Conservation (phyloP, 768 basidiomycete genomes). For the Termitomyces sp. region DNA sequence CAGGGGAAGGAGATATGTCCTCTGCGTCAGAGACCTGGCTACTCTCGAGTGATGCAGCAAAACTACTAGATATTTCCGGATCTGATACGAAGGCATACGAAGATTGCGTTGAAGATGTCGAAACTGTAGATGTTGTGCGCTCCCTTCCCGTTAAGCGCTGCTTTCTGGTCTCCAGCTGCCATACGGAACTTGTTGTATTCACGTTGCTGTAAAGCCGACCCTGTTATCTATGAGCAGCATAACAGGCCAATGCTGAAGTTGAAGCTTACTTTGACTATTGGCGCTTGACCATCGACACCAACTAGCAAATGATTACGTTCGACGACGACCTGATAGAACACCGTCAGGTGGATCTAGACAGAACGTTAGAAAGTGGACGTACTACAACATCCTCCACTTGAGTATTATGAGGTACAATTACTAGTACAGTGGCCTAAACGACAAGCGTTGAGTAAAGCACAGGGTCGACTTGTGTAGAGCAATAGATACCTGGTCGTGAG, state of each 20-base stretch:
- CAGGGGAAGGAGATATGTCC: slow-evolving; percentile 56
- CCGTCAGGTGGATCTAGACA: not conserved
- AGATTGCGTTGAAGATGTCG: slow-evolving; percentile 73
- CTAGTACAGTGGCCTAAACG: slow-evolving; percentile 67
- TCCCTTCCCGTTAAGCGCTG: slow-evolving; percentile 55
- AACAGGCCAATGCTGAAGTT: not conserved
- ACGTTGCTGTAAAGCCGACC: slow-evolving; percentile 72
- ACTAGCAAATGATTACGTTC: slow-evolving; percentile 71
- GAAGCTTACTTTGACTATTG: slow-evolving; percentile 64
- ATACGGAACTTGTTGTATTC: slow-evolving; percentile 61
- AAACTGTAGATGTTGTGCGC: slow-evolving; percentile 71
- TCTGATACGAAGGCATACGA: slow-evolving; percentile 85
- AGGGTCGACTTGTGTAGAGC: slow-evolving; percentile 10
- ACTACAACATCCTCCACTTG: slow-evolving; percentile 71
- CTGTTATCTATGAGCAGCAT: slow-evolving; percentile 30
- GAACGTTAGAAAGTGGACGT: not conserved
- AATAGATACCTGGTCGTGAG: slow-evolving; percentile 85
- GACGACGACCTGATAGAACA: slow-evolving; percentile 54
- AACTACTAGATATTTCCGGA: slow-evolving; percentile 80
- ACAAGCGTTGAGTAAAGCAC: slow-evolving; percentile 7
- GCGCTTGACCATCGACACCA: slow-evolving; percentile 64
- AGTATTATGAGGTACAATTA: slow-evolving; percentile 70
- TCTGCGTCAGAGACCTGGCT: slow-evolving; percentile 70
- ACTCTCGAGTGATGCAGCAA: slow-evolving; percentile 78
- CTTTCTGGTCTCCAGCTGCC: slow-evolving; percentile 75